A percentile compares a stretch with the other conserved stretches of the same genome.
Conservation (phyloP, 306 rosid species). For the Quercus berberidifolia region DNA sequence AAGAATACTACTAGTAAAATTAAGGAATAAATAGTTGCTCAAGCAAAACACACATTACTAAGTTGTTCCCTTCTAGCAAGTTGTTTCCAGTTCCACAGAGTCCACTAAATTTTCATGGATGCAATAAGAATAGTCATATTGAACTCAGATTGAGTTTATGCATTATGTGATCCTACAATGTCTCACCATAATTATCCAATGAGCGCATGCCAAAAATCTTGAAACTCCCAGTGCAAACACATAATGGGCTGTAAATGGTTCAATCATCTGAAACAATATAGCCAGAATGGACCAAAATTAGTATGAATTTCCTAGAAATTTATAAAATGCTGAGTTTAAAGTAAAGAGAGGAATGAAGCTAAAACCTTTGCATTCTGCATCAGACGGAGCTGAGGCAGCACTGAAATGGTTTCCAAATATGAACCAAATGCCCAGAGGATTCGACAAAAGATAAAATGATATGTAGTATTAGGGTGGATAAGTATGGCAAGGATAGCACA, state of each 20-base stretch:
- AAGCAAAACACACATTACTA: no score
- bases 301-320: background rate
- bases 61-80: no score
- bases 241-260: conserved; percentile 77
- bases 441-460: background rate
- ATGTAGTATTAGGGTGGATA: conserved; percentile 31
- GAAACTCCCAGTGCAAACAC: conserved; percentile 86
- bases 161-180: background rate
- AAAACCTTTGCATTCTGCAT: conserved; percentile 84
- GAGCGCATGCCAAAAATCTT: conserved; percentile 64
- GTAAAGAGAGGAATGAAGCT: background rate
- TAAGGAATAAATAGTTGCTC: no score
- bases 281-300: background rate
- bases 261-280: conserved; percentile 50
- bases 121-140: no score
- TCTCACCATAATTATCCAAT: conserved; percentile 68
- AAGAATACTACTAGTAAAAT: no score
- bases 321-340: background rate
- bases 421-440: conserved; percentile 56
- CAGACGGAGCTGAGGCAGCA: conserved; percentile 68
- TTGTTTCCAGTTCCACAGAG: no score
- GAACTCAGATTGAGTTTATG: background rate
- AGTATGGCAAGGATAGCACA: conserved; percentile 39
- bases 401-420: conserved; percentile 67
- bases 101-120: no score